Evolutionary conservation across 1,139 yeast genomes (phyloP).

Genomic region (Sugiyamaella novakii): DNA sequence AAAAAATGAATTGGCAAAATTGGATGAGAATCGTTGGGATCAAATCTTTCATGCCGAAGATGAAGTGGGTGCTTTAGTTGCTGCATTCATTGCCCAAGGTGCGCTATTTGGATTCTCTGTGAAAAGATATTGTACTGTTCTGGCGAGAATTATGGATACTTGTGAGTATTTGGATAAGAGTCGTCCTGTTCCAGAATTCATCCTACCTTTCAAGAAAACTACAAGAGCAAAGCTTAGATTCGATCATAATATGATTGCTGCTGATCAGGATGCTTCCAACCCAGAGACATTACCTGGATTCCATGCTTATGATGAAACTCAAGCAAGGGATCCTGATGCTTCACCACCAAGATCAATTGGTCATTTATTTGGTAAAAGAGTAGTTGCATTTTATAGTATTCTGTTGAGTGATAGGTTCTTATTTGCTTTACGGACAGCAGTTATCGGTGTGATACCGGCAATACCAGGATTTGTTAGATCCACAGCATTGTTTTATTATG

Average conservation of each 20-base stretch:
- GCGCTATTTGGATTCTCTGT: constrained; percentile 28
- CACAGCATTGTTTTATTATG: constrained; percentile 36
- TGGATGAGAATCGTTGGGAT: constrained; percentile 21
- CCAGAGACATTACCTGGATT: constrained; percentile 21
- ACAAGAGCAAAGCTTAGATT: constrained; percentile 15
- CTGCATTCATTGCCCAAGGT: constrained; percentile 26
- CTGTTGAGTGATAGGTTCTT: constrained; percentile 29
- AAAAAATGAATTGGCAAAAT: constrained; percentile 8
- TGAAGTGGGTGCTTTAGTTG: constrained; percentile 17
- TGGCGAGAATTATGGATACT: constrained; percentile 17
- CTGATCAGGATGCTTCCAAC: constrained; percentile 20
- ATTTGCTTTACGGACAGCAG: constrained; percentile 37
- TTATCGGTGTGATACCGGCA: constrained; percentile 32
- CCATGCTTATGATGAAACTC: constrained; percentile 22
- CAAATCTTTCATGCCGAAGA: constrained; percentile 14
- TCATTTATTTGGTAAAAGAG: constrained; percentile 35
- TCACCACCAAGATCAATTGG: constrained; percentile 37
- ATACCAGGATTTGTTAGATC: constrained; percentile 37
- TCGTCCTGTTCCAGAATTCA: constrained; percentile 28
- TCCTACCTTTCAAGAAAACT: constrained; percentile 27
- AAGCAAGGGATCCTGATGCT: constrained; percentile 41
- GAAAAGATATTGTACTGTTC: not conserved
- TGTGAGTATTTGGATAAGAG: constrained; percentile 26
- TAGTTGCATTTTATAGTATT: constrained; percentile 23
- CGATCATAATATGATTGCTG: constrained; percentile 14